Base-by-base conservation (phyloP, 1,139 yeast species). In the Suhomyces atakaporum region DNA sequence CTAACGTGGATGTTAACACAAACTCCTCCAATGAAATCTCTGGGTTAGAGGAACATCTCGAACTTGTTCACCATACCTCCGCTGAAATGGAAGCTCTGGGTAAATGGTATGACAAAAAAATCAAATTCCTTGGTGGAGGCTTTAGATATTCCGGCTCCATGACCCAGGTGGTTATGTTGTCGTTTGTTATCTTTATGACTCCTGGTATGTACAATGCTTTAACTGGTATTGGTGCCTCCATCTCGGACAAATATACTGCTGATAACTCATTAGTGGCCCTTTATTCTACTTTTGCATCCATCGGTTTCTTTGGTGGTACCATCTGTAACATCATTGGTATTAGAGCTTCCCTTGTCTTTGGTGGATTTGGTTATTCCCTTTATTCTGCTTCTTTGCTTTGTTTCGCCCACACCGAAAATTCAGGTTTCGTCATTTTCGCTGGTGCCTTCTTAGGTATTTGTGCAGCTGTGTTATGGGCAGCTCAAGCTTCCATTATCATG, bases 241-340 rank as follows among this genome's bases (percentile, higher is more conserved):
- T 68, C 44, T 58, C 62, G 30, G 61, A 65, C 41, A 62, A 60
- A 28, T 49, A 53, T 9, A 67, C 73, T 22, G 69, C 80, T 27
- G 76, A 74, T 49, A 72, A 77, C 49, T 72, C 82, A 15, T 66
- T 63, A 44, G 76, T 74, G 29, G 82, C 84, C 3, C 62, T 79
- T 37, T 73, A 79, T 53, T 66, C 77, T 20, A 72, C 79, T 1
- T 79, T 78, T 50, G 79, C 81, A 13, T 67, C 76, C 16, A 53
- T 77, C 38, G 84, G 84, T 33, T 75, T 79, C 60, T 71, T 79
- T 45, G 75, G 79, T 20, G 85, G 85, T 48, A 70, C 81, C 38
- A 66, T 79, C 39, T 72, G 77, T 55, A 79, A 79, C 60, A 51
- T 60, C 12, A 53, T 79, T 29, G 84, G 84, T 39, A 64, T 73